Base-by-base conservation (phyloP, 306 rosid species). In the Casuarina cunninghamiana region DNA sequence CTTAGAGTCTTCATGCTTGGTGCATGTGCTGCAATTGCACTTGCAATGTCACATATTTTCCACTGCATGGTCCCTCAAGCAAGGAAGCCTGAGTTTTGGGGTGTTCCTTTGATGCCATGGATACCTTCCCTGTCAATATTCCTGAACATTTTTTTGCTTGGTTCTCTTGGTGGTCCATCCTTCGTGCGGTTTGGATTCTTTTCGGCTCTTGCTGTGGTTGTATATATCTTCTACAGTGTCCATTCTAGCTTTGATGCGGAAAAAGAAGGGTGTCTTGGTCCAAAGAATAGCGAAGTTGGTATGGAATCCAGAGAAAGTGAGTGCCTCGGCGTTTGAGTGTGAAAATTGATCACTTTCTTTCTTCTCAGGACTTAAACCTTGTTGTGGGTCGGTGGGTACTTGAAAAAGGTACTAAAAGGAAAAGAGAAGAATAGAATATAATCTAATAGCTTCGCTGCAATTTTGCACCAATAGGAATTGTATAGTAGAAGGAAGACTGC, bases 41-140 rank as follows among this genome's bases (percentile, higher is more conserved):
- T 87, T 11, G 85, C 84, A 32, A 57, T 90, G 4, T 44, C 90
- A 19, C 90, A 92, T 54, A 72, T 89, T 61, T 94, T 94, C 69
- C 84, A 89, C 46, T 88, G 85, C 67, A 88, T 85, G 89, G 93
- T 89, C 76, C 97, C 94, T 38, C 98, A 92, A 58, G 93, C 79
- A 2, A 50, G 97, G 6, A 92, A 91, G 76, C 98, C 98, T 0
- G 91, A 94, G 80, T 89, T 87, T 63, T 92, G 98, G 98, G 98
- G 97, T 5, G 97, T 94, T 53, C 98, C 98, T 4, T 81, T 92
- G 63, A 94, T 94, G 98, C 98, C 98, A 11, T 94, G 97, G 98
- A 83, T 94, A 69, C 98, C 98, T 1, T 87, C 93, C 19, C 44
- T 84, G 2, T 94, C 98, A 21, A 90, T 94, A 26, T 92, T 94